Base-by-base conservation (phyloP, 192 early-diverging fungal genomes). In the Mortierella alpina region DNA sequence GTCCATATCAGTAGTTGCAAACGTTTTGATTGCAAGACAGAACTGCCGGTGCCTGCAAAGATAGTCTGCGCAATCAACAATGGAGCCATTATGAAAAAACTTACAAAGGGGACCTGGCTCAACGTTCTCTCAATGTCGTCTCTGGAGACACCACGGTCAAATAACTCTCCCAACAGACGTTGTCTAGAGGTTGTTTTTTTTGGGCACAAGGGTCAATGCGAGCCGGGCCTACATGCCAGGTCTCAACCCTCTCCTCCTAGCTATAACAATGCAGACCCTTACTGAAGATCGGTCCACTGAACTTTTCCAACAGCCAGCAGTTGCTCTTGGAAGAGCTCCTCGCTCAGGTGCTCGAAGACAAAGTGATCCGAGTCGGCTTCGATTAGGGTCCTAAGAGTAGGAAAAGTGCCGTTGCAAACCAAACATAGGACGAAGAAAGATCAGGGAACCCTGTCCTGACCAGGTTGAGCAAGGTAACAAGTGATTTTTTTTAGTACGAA, bases 281-380 rank as follows among this genome's bases (percentile, higher is more conserved):
- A 84, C 88, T 90, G 90, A 15, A 91, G 82, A 73, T 91, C 88
- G 17, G 89, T 90, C 89, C 89, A 92, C 68, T 91, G 91, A 8
- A 67, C 60, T 8, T 64, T 66, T 62, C 55, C 50, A 11, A 62
- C 68, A 22, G 66, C 22, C 15, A 53, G 54, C 17, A 46, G 17
- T 18, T 84, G 80, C 57, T 86, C 62, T 46, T 84, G 56, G 42
- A 69, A 81, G 23, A 82, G 57, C 13, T 72, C 84, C 8, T 67
- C 65, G 20, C 84, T 75, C 6, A 91, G 60, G 7, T 73, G 23
- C 5, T 64, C 22, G 41, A 89, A 74, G 15, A 86, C 77, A 82
- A 83, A 92, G 47, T 79, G 54, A 63, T 92, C 91, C 17, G 85
- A 88, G 66, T 92, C 88, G 44, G 88, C 71, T 20, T 92, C 89